Evolutionary conservation across 2,329 filamentous ascomycete species (phyloP), one percentile per base, ranked within the genome.

Genomic region (Amauroascus niger): DNA sequence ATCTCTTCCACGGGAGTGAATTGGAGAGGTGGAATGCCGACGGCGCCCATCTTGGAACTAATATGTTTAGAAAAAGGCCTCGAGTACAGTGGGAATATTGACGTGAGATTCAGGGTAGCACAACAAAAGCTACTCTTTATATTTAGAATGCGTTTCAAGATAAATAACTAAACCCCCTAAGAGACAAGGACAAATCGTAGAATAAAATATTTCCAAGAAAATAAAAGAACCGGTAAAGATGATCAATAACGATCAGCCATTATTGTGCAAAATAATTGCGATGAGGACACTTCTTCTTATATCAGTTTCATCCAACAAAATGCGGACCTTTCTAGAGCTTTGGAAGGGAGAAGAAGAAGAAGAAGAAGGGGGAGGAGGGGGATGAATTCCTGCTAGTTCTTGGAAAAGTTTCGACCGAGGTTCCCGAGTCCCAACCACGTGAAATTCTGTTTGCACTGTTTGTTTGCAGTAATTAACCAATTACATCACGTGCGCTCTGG

Each of bases 1-100:
- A 95, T 88, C 40, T 78, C 74, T 53, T 86, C 82, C 45, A 87
- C 66, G 1, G 83, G 67, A 1, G 87, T 90, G 52, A 74, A 70
- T 69, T 80, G 70, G 61, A 86, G 82, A 3, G 65, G 58, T 28
- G 70, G 70, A 45, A 74, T 62, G 33, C 66, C 60, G 50, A 64
- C 60, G 35, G 61, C 64, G 14, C 47, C 55, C 55, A 57, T 57
- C 16, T 9, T 57, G n/a, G 43, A 33, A 28, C 8, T 41, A 16
- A 43, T 33, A 14, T 32, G 24, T 3, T 14, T 28, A 8, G 33
- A 49, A 28, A n/a, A n/a, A n/a, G n/a, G n/a, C n/a, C n/a, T n/a
- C 9, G 24, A 24, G 8, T 24, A 18, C 39, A 13, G 39, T 41
- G 13, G n/a, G 20, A 22, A 41, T 6, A 13, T 41, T 13, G 18